Conservation (phyloP, 345 rosid species). For the Ceriops zippeliana region DNA sequence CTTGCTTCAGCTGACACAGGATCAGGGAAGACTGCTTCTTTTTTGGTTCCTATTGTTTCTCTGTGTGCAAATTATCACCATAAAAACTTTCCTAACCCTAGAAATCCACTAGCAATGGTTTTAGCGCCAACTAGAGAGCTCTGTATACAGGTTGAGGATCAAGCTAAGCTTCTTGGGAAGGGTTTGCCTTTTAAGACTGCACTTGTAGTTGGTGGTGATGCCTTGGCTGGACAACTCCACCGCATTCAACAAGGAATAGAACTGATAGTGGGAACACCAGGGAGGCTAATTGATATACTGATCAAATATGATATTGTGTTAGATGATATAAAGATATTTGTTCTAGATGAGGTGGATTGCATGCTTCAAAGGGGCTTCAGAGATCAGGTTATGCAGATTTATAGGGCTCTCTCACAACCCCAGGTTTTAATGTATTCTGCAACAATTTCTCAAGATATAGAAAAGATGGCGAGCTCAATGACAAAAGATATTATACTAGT, state of each 20-base stretch:
- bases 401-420: conserved; percentile 62
- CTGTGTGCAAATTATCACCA: conserved; percentile 44
- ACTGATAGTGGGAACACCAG: conserved; percentile 80
- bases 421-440: conserved; percentile 87
- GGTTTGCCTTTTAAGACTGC: conserved; percentile 93
- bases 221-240: conserved; percentile 71
- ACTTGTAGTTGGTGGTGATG: conserved; percentile 85
- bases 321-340: conserved; percentile 45
- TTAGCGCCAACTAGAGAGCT: conserved; percentile 91
- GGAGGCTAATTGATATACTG: conserved; percentile 80
- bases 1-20: conserved; percentile 90
- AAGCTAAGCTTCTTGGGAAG: conserved; percentile 86
- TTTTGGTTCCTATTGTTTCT: conserved; percentile 69
- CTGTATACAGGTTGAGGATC: conserved; percentile 81
- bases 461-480: conserved; percentile 61
- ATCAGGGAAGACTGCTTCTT: conserved; percentile 87
- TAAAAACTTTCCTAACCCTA: conserved; percentile 25
- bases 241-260: conserved; percentile 86
- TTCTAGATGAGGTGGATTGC: conserved; percentile 90
- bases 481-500: conserved; percentile 37
- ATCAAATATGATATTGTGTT: conserved; percentile 60
- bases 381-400: conserved; percentile 89
- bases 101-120: conserved; percentile 63
- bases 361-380: conserved; percentile 88
- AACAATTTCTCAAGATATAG: conserved; percentile 62